These are phyloP conservation scores for Leccinum angustisporum DNA, from an alignment of 1,284 basidiomycete genomes.

Conservation along the genomic window DNA sequence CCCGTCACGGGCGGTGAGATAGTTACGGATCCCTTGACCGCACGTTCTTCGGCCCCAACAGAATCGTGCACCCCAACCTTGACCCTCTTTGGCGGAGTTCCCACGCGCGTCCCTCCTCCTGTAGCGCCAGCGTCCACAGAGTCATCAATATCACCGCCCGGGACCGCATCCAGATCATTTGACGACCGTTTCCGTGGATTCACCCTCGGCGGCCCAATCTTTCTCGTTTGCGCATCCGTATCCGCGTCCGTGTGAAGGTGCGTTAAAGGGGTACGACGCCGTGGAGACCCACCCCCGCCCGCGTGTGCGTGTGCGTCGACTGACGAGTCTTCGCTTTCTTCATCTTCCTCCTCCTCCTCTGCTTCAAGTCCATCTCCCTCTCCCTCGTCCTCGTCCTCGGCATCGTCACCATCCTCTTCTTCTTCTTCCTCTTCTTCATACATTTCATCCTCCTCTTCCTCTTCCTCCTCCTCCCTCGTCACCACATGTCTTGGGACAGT, in stretches of 20 bases:
- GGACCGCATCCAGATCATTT: constrained; percentile 27
- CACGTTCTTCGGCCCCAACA: constrained; percentile 11
- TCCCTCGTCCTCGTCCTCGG: constrained; percentile 19
- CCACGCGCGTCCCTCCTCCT: constrained; percentile 11
- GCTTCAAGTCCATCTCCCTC: background rate
- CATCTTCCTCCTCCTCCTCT: constrained; percentile 6
- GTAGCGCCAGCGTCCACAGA: background rate
- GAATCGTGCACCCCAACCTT: constrained; percentile 16
- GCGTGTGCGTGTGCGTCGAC: constrained; percentile 2
- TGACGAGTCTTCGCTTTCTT: constrained; percentile 30
- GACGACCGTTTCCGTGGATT: constrained; percentile 35
- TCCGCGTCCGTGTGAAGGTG: background rate
- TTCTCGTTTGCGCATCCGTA: background rate
- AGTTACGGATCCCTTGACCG: background rate
- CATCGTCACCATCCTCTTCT: constrained; percentile 11
- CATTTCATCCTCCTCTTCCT: constrained; percentile 23
- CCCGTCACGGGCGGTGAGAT: background rate
- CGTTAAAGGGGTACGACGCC: background rate
- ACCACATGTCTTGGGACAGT: constrained; percentile 16
- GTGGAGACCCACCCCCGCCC: background rate
- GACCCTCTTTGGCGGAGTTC: constrained; percentile 33
- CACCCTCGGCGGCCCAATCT: constrained; percentile 24
- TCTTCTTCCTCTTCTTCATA: constrained; percentile 14
- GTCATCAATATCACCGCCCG: background rate
- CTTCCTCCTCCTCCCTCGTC: constrained; percentile 27